phyloP scores from a whole-genome alignment of 1,284 basidiomycete species.

The Trichosporon asahii region DNA sequence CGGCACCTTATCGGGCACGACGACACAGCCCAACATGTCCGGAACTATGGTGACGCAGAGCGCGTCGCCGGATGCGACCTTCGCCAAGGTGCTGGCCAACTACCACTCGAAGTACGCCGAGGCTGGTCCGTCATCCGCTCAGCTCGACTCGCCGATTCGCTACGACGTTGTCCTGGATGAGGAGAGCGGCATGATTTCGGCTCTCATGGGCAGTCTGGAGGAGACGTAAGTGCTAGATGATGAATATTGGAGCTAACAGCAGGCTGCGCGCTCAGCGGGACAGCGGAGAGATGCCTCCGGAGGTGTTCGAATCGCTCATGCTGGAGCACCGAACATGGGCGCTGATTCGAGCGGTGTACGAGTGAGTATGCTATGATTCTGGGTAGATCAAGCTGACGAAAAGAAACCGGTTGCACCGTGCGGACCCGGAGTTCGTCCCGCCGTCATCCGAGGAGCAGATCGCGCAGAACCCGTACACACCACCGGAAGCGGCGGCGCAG shows the following conservation, averaged over 20 bases:
- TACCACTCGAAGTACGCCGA: conserved; percentile 44
- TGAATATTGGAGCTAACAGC: background rate
- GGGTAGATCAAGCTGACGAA: background rate
- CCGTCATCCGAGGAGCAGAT: conserved; percentile 33
- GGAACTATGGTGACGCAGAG: background rate
- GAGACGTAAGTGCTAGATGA: conserved; percentile 25
- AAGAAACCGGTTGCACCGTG: conserved; percentile 39
- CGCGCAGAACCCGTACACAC: conserved; percentile 38
- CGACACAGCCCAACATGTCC: conserved; percentile 3
- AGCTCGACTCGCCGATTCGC: conserved; percentile 41
- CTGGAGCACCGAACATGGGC: conserved; percentile 50
- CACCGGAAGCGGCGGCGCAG: conserved; percentile 44
- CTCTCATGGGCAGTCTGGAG: conserved; percentile 38
- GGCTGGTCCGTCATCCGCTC: conserved; percentile 40
- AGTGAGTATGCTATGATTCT: conserved; percentile 27
- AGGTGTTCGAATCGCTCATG: conserved; percentile 37
- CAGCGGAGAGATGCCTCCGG: conserved; percentile 16
- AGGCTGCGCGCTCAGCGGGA: conserved; percentile 15
- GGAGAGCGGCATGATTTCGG: conserved; percentile 35
- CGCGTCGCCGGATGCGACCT: conserved; percentile 34
- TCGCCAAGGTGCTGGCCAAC: conserved; percentile 39
- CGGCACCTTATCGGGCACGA: background rate
- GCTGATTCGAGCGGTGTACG: conserved; percentile 41
- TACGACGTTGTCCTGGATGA: conserved; percentile 44
- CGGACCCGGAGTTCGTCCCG: conserved; percentile 32